These are phyloP conservation scores for Scheffersomyces lignosus DNA, from an alignment of 805 yeast species.

Conservation along the genomic window DNA sequence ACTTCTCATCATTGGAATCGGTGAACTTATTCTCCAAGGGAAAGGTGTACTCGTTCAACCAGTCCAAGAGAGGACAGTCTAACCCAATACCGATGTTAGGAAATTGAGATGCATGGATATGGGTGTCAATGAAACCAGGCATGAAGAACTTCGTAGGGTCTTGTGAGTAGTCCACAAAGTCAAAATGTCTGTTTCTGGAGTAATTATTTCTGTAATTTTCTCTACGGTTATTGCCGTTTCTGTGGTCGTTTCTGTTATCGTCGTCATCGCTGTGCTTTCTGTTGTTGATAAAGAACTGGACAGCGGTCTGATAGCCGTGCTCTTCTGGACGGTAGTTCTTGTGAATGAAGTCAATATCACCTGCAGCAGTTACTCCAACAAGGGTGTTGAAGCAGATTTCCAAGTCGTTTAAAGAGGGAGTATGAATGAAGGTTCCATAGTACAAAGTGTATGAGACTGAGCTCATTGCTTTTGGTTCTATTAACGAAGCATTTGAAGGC, in stretches of 20 bases:
- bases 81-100: constrained; percentile 67
- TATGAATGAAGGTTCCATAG: constrained; percentile 73
- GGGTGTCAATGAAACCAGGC: constrained; percentile 48
- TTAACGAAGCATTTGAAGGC: background rate
- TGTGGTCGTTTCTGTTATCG: background rate
- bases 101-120: constrained; percentile 46
- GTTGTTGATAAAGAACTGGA: constrained; percentile 14
- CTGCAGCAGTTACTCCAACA: constrained; percentile 61
- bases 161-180: constrained; percentile 28
- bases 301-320: constrained; percentile 11
- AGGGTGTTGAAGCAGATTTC: constrained; percentile 57
- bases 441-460: constrained; percentile 43
- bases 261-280: constrained; percentile 4
- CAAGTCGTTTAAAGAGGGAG: constrained; percentile 58
- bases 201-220: background rate
- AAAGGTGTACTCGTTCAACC: constrained; percentile 87
- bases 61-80: constrained; percentile 78
- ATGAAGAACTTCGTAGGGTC: constrained; percentile 59
- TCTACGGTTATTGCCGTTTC: constrained; percentile 17
- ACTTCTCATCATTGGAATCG: constrained; percentile 29
- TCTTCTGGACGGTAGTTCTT: constrained; percentile 11
- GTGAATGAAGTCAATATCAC: constrained; percentile 48
- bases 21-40: constrained; percentile 75
- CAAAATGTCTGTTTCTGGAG: constrained; percentile 2
- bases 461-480: constrained; percentile 3